A percentile compares a stretch with the other conserved stretches of the same genome.
phyloP scores from a whole-genome alignment of 305 asterid genomes.

The Solanum hybrid region DNA sequence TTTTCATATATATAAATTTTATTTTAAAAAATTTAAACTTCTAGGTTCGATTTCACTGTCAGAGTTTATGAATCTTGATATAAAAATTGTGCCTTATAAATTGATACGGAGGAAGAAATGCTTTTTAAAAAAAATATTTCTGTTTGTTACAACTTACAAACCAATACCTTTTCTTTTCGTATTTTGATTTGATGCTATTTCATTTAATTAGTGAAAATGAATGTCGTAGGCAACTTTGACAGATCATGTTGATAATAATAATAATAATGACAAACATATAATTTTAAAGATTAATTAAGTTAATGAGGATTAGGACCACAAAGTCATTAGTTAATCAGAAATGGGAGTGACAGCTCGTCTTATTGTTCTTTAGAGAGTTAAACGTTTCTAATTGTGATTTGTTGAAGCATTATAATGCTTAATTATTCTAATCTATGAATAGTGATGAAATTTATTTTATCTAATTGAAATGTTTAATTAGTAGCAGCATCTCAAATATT shows the following conservation, averaged over 20 bases:
- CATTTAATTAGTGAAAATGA: neutral
- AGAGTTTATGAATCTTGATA: too few species aligned
- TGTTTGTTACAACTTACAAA: neutral
- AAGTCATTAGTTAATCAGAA: neutral
- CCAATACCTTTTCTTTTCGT: neutral
- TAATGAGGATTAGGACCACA: neutral
- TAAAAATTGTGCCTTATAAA: too few species aligned
- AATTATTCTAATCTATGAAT: neutral
- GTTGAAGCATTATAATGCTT: neutral
- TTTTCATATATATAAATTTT: neutral
- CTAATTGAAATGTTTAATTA: neutral
- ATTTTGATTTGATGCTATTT: neutral
- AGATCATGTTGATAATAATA: neutral
- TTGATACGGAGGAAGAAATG: too few species aligned
- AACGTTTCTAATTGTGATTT: slow-evolving; percentile 2
- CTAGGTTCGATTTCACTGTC: too few species aligned
- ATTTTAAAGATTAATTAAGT: neutral
- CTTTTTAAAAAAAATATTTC: too few species aligned
- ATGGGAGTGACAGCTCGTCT: neutral
- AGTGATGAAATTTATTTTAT: neutral
- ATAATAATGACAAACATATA: neutral
- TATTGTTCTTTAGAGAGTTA: neutral
- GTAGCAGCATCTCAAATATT: neutral
- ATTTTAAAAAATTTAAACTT: too few species aligned
- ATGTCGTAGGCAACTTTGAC: neutral